A percentile compares a stretch with the other conserved stretches of the same genome.
These are phyloP conservation scores for Borovskyia barvae DNA, from an alignment of 208 protist species.

Conservation along the genomic window DNA sequence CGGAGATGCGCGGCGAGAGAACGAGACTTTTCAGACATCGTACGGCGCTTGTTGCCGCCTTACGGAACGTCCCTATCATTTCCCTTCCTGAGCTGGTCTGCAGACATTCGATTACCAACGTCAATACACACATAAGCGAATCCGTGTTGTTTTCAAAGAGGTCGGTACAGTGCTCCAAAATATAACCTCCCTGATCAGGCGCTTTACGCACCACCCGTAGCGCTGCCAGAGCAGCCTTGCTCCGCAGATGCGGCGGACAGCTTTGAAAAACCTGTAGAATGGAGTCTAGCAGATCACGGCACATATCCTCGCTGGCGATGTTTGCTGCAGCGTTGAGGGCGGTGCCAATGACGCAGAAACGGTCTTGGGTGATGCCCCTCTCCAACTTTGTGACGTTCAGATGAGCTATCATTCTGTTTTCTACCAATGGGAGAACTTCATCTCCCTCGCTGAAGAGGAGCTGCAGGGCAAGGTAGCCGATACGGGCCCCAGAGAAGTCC, in stretches of 20 bases:
- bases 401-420: conserved; percentile 97
- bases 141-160: conserved; percentile 64
- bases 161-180: conserved; percentile 82
- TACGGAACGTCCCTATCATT: conserved; percentile 76
- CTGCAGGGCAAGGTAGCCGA: conserved; percentile 96
- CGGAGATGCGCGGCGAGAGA: conserved; percentile 90
- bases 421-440: conserved; percentile 98
- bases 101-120: conserved; percentile 92
- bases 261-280: conserved; percentile 92
- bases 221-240: conserved; percentile 93
- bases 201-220: conserved; percentile 92
- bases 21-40: conserved; percentile 95
- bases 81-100: conserved; percentile 39
- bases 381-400: conserved; percentile 43
- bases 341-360: conserved; percentile 89
- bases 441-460: conserved; percentile 97
- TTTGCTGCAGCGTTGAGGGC: conserved; percentile 98
- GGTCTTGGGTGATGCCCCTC: conserved; percentile 41
- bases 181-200: conserved; percentile 95
- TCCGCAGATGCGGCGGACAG: conserved; percentile 39
- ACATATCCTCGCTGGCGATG: conserved; percentile 96
- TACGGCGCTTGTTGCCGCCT: conserved; percentile 90
- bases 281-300: conserved; percentile 93
- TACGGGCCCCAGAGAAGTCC: conserved; percentile 97
- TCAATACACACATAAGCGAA: conserved; percentile 90